Base-by-base conservation (phyloP, 2,329 filamentous ascomycete genomes). In the Colletotrichum siamense region DNA sequence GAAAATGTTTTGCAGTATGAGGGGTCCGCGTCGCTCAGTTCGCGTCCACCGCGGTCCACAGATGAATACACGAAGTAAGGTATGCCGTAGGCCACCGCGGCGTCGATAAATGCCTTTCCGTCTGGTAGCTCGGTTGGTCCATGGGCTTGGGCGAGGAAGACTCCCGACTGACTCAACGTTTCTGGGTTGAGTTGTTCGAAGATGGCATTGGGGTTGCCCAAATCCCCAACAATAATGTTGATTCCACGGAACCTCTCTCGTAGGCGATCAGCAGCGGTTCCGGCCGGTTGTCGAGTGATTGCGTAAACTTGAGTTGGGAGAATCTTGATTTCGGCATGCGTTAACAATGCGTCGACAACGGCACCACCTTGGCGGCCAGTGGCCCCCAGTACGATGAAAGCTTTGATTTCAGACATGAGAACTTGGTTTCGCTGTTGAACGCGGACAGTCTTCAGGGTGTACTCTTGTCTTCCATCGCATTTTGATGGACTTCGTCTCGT, bases 41-140 rank as follows among this genome's bases (percentile, higher is more conserved):
- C 83, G 52, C 90, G 88, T 34, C 92, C 91, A 32, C 91, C 91
- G n/a, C 92, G 91, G 74, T 94, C 92, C 15, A 93, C 91, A 52
- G 89, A 91, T 2, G 88, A 90, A 82, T 93, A 94, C 59, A 94
- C 88, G 77, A 94, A 92, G 79, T 91, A 89, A 39, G 87, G 84
- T 34, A 92, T 87, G 6, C 85, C 85, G 49, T 89, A 81, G 16
- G 85, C 85, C 32, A 90, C 79, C 1, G 90, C 86, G 12, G 87
- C 87, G 66, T 91, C 88, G 52, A 92, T 85, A 6, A 93, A 80
- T 1, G 82, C 85, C 52, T 88, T 92, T 70, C 91, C 91, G 79
- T 93, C 90, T 4, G 78, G 61, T 18, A 82, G 76, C 77, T 90
- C 87, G 79, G 77, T 78, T 1, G 77, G 34, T 85, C 88, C 69